Base-by-base conservation (phyloP, 352 stramenopile genomes). In the Pythium coloratum region DNA sequence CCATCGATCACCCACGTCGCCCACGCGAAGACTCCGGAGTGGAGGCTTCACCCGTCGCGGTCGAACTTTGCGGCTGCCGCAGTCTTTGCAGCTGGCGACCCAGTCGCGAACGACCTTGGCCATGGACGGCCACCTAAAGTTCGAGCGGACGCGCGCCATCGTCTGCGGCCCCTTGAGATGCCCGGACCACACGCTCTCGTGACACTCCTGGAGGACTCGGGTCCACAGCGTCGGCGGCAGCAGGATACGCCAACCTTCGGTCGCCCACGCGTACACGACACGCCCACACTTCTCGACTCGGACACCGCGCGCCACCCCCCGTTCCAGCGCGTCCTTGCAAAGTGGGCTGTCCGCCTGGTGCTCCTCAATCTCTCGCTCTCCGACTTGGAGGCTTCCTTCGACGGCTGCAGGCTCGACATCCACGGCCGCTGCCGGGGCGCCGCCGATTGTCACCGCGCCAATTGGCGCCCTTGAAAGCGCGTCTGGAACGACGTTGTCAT, bases 401-500 rank as follows among this genome's bases (percentile, higher is more conserved):
- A 24, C 49, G 4, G 18, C 7, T 47, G 14, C 60, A 33, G 24
- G 32, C 30, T 40, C 14, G 10, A 34, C 55, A n/a, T 59, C 26
- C 18, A 13, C 36, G 36, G 36, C 36, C 36, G 20, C 20, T 24
- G 20, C 20, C 20, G 20, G 20, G 20, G 20, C 20, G 20, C 55
- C 44, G 58, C 46, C 42, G 26, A 18, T 32, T 9, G 40, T 10
- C 56, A 26, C 46, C 24, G n/a, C 16, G 33, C 46, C 24, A 20
- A 73, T 53, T 9, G 65, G 69, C 26, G 62, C 66, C 14, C 58
- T 10, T 3, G 61, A 78, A 9, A 78, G 20, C n/a, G 64, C 72
- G 16, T 76, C 64, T 5, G 62, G 51, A 2, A 71, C 70, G 0
- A 65, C 49, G 20, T 76, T 73, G 0, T 51, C 28, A 1, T 62